phyloP scores from a whole-genome alignment of 148 eudicot species.

The Camellia japonica region DNA sequence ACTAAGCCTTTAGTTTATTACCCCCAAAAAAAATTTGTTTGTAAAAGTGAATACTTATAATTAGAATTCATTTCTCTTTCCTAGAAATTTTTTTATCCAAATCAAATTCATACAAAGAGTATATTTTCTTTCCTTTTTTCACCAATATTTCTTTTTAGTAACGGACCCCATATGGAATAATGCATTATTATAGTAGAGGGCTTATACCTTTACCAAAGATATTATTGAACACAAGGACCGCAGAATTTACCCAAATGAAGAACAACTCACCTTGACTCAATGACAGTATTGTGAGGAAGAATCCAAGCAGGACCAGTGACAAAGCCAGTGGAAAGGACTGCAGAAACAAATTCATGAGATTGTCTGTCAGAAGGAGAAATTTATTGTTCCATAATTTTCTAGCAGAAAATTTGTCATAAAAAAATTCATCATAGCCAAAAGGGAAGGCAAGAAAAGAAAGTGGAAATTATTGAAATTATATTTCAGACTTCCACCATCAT shows the following conservation, averaged over 20 bases:
- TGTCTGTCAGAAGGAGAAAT: not conserved
- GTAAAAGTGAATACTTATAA: too few relatives aligned
- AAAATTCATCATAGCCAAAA: not conserved
- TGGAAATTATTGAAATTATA: not conserved
- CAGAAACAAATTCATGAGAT: slow-evolving; percentile 22
- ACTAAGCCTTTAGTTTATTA: too few relatives aligned
- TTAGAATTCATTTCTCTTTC: too few relatives aligned
- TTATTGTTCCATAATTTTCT: not conserved
- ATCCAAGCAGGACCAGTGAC: slow-evolving; percentile 47
- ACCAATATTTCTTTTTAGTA: too few relatives aligned
- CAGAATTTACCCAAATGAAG: not conserved
- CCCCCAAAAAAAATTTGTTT: too few relatives aligned
- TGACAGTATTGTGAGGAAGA: slow-evolving; percentile 61
- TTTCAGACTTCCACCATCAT: not conserved
- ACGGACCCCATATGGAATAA: too few relatives aligned
- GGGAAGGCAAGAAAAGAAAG: not conserved
- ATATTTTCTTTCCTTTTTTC: too few relatives aligned
- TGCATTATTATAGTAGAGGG: too few relatives aligned
- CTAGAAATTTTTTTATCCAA: too few relatives aligned
- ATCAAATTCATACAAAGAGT: too few relatives aligned
- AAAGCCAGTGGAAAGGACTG: slow-evolving; percentile 87
- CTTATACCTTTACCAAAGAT: not conserved
- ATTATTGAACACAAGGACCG: not conserved
- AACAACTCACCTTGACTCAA: slow-evolving; percentile 63
- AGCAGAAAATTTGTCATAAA: not conserved